Conservation (phyloP, 1,284 basidiomycete genomes). For the Tremellales sp. region DNA sequence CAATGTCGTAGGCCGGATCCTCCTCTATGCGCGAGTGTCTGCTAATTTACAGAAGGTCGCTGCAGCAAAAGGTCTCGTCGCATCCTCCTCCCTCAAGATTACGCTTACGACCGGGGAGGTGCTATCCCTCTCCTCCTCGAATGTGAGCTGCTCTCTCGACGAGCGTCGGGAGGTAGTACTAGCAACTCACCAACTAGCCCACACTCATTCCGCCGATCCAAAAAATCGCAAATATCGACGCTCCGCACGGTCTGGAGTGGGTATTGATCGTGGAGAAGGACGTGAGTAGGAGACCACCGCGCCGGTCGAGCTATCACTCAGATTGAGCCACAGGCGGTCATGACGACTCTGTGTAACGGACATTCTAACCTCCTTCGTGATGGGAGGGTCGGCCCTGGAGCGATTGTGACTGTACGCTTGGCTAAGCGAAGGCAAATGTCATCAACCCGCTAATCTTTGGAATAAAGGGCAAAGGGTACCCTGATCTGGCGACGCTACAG, state of each 20-base stretch:
- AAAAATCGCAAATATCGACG: constrained; percentile 60
- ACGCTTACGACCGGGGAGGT: constrained; percentile 57
- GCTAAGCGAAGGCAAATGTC: constrained; percentile 11
- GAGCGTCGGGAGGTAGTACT: background rate
- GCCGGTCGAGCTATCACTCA: background rate
- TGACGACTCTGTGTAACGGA: constrained; percentile 74
- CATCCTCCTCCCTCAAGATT: constrained; percentile 62
- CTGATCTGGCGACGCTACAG: constrained; percentile 81
- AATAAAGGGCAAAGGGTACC: constrained; percentile 84
- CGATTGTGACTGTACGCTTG: constrained; percentile 39
- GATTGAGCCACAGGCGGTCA: constrained; percentile 64
- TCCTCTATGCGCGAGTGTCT: constrained; percentile 1
- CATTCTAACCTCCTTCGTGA: constrained; percentile 54
- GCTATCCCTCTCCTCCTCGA: constrained; percentile 54
- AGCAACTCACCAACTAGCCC: constrained; percentile 51
- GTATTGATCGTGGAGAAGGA: constrained; percentile 89
- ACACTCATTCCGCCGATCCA: constrained; percentile 70
- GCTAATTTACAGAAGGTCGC: constrained; percentile 60
- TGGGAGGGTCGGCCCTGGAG: constrained; percentile 39
- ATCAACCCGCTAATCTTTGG: constrained; percentile 3
- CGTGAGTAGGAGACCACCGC: constrained; percentile 50
- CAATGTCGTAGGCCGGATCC: constrained; percentile 61
- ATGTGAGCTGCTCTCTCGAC: constrained; percentile 51
- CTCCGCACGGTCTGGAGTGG: constrained; percentile 61
- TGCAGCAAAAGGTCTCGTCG: constrained; percentile 77